Conservation (phyloP, 805 yeast genomes). For the Zygosaccharomyces kombuchaensis region DNA sequence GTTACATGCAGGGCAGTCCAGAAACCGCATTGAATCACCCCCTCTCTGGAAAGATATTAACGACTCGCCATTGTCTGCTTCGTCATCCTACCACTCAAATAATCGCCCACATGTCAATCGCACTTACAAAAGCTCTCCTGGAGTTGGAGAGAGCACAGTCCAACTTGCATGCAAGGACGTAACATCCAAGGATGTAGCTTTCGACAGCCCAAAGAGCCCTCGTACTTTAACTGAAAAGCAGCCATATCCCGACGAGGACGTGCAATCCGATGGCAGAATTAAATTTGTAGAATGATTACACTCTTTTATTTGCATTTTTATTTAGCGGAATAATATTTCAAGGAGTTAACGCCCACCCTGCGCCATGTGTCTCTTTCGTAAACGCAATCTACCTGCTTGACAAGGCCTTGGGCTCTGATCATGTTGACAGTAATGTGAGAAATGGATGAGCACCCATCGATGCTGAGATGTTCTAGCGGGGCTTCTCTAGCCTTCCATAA, state of each 20-base stretch:
- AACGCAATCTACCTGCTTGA: conserved; percentile 23
- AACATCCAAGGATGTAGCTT: background rate
- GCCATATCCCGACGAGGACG: background rate
- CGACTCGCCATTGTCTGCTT: conserved; percentile 1
- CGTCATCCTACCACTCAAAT: background rate
- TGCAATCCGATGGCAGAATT: background rate
- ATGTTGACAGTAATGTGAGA: conserved; percentile 29
- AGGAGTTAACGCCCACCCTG: conserved; percentile 29
- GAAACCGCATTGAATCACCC: background rate
- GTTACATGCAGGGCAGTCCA: background rate
- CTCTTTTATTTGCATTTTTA: background rate
- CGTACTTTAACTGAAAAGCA: background rate
- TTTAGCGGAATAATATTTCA: conserved; percentile 14
- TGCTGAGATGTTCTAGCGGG: conserved; percentile 20
- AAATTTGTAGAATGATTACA: background rate
- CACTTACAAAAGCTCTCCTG: conserved; percentile 1
- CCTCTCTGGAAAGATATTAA: background rate
- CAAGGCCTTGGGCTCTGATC: conserved; percentile 21
- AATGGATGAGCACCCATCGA: conserved; percentile 29
- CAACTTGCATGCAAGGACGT: background rate
- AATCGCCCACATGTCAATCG: background rate
- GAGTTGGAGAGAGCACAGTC: background rate
- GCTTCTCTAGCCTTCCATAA: conserved; percentile 14
- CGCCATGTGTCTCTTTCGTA: conserved; percentile 32
- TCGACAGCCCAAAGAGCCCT: background rate